Base-by-base conservation (phyloP, 176 grass and related monocot species). In the Aegilops sharonensis region DNA sequence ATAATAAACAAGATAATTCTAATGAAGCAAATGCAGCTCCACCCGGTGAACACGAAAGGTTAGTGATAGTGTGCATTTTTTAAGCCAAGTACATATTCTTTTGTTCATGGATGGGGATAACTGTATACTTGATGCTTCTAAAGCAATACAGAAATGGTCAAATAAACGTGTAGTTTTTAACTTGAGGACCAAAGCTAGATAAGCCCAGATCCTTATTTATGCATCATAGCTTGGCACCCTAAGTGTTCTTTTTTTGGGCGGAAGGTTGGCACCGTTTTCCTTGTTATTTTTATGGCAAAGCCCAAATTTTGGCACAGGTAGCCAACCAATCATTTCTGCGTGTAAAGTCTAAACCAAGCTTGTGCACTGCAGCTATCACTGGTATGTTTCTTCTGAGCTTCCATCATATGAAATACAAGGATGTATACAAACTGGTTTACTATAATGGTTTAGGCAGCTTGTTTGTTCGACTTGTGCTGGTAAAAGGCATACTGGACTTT, bases 31-130 rank as follows among this genome's bases (percentile, higher is more conserved):
- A 89, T 67, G 14, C 40, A 31, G 34, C 75, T 88, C 79, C 67
- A 86, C 80, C 43, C 54, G 75, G 83, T 64, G 70, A 40, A 27
- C 37, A 88, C 23, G 60, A 85, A 84, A 85, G 89, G 85, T 91
- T 85, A 64, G 85, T 91, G 54, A 43, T 62, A 27, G 20, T 85
- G 20, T 75, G 24, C 12, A 48, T 52, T 23, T 68, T 43, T 73
- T 54, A 43, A 15, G 6, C 27, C 54, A 24, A 83, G 11, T 21
- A 69, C 12, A 24, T 71, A 77, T 78, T 86, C 34, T 78, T 43
- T 34, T 86, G 72, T 75, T 78, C 82, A 34, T 63, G 3, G 31
- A 80, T 40, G 15, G 30, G 56, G 69, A 71, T 37, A 62, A 45
- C 12, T 24, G 18, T 59, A 54, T 15, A 50, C 24, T 65, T 63